These are phyloP conservation scores for Aureobasidium mangrovei DNA, from an alignment of 2,329 filamentous ascomycete genomes.

Conservation along the genomic window DNA sequence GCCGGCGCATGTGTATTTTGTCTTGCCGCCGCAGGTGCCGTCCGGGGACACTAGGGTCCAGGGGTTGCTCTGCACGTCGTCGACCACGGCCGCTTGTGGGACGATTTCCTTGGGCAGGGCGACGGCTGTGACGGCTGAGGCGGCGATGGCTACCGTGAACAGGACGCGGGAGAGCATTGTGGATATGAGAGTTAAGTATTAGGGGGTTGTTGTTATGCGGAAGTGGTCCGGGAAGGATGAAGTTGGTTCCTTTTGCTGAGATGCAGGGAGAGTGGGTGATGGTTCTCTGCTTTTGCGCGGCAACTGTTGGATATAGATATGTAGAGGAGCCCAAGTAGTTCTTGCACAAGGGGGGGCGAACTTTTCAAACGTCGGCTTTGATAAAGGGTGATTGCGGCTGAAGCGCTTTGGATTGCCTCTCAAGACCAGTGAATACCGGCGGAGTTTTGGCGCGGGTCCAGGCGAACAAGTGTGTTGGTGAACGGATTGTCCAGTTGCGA, in stretches of 20 bases:
- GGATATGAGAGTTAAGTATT: background rate
- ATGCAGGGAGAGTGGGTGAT: background rate
- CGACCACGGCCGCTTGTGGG: constrained; percentile 6
- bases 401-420: background rate
- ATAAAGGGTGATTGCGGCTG: constrained; percentile 7
- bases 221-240: background rate
- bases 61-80: background rate
- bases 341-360: background rate
- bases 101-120: constrained; percentile 8
- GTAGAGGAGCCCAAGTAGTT: background rate
- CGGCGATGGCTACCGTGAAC: constrained; percentile 8
- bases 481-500: constrained; percentile 10
- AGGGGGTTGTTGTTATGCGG: background rate
- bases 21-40: constrained; percentile 8
- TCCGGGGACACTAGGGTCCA: constrained; percentile 8
- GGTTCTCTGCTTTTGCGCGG: background rate
- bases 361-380: background rate
- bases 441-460: too few species aligned
- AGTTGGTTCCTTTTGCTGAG: background rate
- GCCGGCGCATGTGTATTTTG: constrained; percentile 7
- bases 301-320: constrained; percentile 3
- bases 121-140: constrained; percentile 3
- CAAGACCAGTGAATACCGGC: background rate
- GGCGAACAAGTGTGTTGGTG: background rate
- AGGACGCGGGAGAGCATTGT: constrained; percentile 7